Evolutionary conservation across 2,329 filamentous ascomycete genomes (phyloP), one percentile per base, ranked within the genome.

Genomic region (Colletotrichum coccodes): DNA sequence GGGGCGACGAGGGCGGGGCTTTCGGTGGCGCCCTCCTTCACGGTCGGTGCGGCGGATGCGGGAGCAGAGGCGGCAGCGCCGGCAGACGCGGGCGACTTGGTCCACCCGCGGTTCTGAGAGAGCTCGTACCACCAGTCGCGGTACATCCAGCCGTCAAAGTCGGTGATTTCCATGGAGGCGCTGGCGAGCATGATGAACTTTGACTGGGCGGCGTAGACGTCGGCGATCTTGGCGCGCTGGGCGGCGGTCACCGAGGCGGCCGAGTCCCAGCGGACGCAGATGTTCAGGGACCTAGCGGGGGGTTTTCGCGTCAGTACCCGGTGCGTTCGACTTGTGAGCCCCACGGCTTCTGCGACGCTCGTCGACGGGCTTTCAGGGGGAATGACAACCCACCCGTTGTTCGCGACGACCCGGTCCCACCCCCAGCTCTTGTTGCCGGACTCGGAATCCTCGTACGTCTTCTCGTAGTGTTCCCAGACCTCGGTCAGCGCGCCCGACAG

Each of bases 141-240:
- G 49, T 80, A 72, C 82, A 85, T 85, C 83, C 83, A 85, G 26
- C 80, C 81, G 57, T 85, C 83, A 59, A 85, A 85, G 42, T 85
- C 82, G 1, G 83, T 85, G 23, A 85, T 78, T 40, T 77, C 70
- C 32, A 71, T 75, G 0, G 83, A 75, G 40, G 79, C 79, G 6
- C 83, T 83, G 53, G 83, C 82, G 49, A 79, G 72, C 83, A 85
- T 84, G 71, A 84, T 78, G 74, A 84, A 85, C 71, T 76, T 81
- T 12, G 72, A 72, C 32, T 80, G 71, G 14, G 73, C 72, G 42
- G 79, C 73, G 6, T 81, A 74, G 1, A 77, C 77, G 5, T 72
- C 60, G 50, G 80, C 76, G 46, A 83, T 73, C 60, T 81, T 72
- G n/a, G 73, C 73, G 12, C 82, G 80, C 64, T 83, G 78, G 0